Evolutionary conservation across 768 basidiomycete genomes (phyloP).

Genomic region (Holtermannia corniformis): DNA sequence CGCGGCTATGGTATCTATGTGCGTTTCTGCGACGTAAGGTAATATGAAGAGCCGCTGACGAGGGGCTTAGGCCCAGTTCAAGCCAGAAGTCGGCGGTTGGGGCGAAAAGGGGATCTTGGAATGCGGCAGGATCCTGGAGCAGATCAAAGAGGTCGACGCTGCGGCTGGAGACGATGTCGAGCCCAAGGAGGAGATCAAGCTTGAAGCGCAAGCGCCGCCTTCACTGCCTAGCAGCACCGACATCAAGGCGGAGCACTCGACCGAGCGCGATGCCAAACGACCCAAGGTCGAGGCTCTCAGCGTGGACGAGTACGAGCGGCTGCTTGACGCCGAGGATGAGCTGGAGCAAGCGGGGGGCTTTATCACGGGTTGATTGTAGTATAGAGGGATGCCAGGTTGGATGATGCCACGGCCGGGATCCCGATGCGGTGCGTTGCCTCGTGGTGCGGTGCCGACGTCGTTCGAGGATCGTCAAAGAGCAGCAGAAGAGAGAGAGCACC

Average conservation of each 20-base stretch:
- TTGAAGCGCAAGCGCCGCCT: conserved; percentile 5
- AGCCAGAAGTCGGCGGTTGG: conserved; percentile 74
- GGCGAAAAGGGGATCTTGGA: conserved; percentile 67
- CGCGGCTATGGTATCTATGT: conserved; percentile 69
- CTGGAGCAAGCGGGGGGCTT: too few species aligned
- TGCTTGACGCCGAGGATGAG: conserved; percentile 26
- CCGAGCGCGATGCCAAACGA: conserved; percentile 1
- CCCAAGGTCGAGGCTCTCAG: conserved; percentile 3
- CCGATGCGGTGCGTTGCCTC: too few species aligned
- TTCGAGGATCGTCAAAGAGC: too few species aligned
- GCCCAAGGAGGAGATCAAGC: conserved; percentile 2
- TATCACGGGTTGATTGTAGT: too few species aligned
- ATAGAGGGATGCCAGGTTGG: too few species aligned
- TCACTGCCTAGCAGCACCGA: conserved; percentile 3
- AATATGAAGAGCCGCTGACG: not conserved
- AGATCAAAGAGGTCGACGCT: conserved; percentile 18
- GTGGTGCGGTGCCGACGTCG: too few species aligned
- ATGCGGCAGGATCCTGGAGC: conserved; percentile 57
- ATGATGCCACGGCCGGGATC: too few species aligned
- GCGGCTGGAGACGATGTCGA: not conserved
- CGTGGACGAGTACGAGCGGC: conserved; percentile 31
- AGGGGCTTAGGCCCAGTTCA: conserved; percentile 49
- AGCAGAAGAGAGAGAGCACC: too few species aligned
- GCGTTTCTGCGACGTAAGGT: conserved; percentile 12
- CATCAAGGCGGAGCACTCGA: conserved; percentile 1